Conservation (phyloP, 2,329 filamentous ascomycete genomes). For the Tolypocladium pustulatum region DNA sequence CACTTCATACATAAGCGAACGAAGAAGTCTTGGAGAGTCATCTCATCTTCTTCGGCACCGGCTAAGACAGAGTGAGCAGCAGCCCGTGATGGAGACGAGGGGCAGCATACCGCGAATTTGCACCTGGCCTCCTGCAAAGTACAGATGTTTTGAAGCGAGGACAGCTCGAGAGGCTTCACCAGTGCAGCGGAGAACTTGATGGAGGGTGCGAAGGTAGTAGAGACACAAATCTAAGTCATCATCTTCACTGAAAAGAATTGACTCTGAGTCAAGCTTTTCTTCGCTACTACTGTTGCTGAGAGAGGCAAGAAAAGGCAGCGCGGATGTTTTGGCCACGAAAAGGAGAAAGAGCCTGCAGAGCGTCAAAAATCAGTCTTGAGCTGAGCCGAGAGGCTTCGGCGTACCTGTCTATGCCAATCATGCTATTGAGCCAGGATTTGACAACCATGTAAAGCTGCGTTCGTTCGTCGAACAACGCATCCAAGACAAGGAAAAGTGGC, state of each 20-base stretch:
- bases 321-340: slow-evolving; percentile 47
- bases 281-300: slow-evolving; percentile 3
- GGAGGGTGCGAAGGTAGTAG: slow-evolving; percentile 68
- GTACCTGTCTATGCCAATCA: slow-evolving; percentile 53
- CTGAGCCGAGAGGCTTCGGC: slow-evolving; percentile 10
- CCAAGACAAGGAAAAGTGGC: slow-evolving; percentile 72
- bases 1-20: slow-evolving; percentile 55
- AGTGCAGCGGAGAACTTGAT: slow-evolving; percentile 61
- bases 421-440: slow-evolving; percentile 67
- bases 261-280: slow-evolving; percentile 7
- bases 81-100: background rate
- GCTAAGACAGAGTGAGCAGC: slow-evolving; percentile 24
- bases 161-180: slow-evolving; percentile 57
- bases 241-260: slow-evolving; percentile 30
- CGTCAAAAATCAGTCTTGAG: slow-evolving; percentile 1
- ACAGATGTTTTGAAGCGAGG: slow-evolving; percentile 48
- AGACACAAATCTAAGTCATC: slow-evolving; percentile 67
- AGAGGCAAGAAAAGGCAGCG: slow-evolving; percentile 38
- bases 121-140: slow-evolving; percentile 14
- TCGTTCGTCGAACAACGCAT: slow-evolving; percentile 62
- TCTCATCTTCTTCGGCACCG: slow-evolving; percentile 39
- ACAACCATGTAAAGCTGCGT: slow-evolving; percentile 68
- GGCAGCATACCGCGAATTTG: slow-evolving; percentile 38
- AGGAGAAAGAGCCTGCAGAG: slow-evolving; percentile 45
- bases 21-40: slow-evolving; percentile 58